A percentile compares a stretch with the other conserved stretches of the same genome.
Conservation (phyloP, 306 rosid genomes). For the Sicyos edulis region DNA sequence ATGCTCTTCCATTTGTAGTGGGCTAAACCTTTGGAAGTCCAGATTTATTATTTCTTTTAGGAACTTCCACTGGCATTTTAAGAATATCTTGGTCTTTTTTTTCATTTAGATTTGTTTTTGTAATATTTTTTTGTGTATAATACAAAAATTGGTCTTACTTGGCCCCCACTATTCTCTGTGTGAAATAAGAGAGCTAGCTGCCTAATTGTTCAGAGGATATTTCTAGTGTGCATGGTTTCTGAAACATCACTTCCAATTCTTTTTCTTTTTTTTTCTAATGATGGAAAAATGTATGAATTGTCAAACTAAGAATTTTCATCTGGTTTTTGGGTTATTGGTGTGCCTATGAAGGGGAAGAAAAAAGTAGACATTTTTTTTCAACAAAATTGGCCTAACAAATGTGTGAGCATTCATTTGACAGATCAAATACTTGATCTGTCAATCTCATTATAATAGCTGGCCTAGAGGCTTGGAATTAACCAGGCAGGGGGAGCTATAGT, state of each 20-base stretch:
- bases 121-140: background rate
- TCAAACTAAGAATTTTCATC: too few relatives aligned
- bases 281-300: background rate
- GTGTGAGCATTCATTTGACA: too few relatives aligned
- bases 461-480: too few relatives aligned
- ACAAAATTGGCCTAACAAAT: too few relatives aligned
- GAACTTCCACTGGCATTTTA: background rate
- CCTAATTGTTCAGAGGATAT: background rate
- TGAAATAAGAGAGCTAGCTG: conserved; percentile 7
- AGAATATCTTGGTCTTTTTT: background rate
- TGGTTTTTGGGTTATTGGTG: background rate
- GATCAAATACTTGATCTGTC: too few relatives aligned
- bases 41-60: background rate
- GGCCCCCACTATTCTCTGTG: conserved; percentile 5
- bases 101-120: background rate
- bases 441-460: too few relatives aligned
- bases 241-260: background rate
- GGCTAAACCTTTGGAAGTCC: conserved; percentile 2
- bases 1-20: conserved; percentile 8
- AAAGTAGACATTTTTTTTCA: too few relatives aligned
- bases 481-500: too few relatives aligned
- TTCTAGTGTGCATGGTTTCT: background rate
- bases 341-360: too few relatives aligned
- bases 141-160: background rate
- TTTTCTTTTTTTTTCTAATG: background rate